Evolutionary conservation across 345 rosid species (phyloP).

Genomic region (Cardiospermum halicacabum): DNA sequence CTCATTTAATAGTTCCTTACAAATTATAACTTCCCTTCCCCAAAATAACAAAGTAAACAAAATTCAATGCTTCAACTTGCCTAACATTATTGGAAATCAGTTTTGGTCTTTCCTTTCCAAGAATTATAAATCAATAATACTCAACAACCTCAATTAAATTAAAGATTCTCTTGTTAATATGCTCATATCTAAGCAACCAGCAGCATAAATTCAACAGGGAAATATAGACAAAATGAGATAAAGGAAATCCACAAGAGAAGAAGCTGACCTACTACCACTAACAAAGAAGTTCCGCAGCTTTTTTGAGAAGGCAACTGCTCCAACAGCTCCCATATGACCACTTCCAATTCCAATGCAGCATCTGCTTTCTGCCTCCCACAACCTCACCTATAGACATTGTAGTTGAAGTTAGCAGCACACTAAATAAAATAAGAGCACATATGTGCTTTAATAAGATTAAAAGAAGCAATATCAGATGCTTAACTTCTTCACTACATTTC

Average conservation of each 20-base stretch:
- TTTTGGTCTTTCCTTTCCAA: neutral
- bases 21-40: no score
- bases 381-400: conserved; percentile 56
- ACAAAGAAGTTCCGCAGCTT: conserved; percentile 63
- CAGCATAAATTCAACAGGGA: neutral
- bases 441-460: neutral
- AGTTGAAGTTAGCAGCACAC: neutral
- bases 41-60: no score
- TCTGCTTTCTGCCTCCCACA: conserved; percentile 70
- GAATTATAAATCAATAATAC: neutral
- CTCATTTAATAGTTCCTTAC: no score
- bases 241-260: neutral
- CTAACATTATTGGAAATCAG: no score
- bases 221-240: neutral
- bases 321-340: conserved; percentile 90
- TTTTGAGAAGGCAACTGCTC: conserved; percentile 87
- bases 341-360: conserved; percentile 80
- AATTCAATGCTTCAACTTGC: no score
- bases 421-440: conserved; percentile 1
- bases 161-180: neutral
- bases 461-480: neutral
- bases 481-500: neutral
- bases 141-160: neutral
- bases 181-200: neutral
- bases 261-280: conserved; percentile 84